A percentile compares a stretch with the other conserved stretches of the same genome.
phyloP scores from a whole-genome alignment of 1,284 basidiomycete genomes.

The Rhodofomes roseus region DNA sequence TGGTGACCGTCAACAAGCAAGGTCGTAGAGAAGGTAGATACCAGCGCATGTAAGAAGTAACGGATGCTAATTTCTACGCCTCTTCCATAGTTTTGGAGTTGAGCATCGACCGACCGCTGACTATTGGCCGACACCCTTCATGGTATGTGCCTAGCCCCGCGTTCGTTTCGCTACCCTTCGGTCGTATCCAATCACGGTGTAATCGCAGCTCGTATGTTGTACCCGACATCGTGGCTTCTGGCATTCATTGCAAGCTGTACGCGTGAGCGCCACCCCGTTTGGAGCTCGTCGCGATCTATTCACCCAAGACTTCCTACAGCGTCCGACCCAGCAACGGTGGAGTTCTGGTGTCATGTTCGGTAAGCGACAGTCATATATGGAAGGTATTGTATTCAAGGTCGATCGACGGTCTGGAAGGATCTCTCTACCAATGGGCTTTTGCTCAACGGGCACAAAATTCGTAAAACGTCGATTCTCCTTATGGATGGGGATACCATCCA shows the following conservation, averaged over 20 bases:
- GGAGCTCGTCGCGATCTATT: not conserved
- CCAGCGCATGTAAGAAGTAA: not conserved
- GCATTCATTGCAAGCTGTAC: conserved; percentile 74
- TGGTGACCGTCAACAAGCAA: conserved; percentile 49
- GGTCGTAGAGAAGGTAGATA: conserved; percentile 58
- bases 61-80: not conserved
- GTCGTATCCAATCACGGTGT: not conserved
- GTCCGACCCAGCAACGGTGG: conserved; percentile 69
- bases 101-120: conserved; percentile 56
- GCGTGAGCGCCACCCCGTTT: conserved; percentile 42
- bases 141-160: conserved; percentile 16
- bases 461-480: conserved; percentile 60
- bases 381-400: not conserved
- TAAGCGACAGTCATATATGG: conserved; percentile 23
- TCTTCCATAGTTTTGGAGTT: conserved; percentile 22
- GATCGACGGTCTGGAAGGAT: conserved; percentile 44
- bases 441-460: conserved; percentile 66
- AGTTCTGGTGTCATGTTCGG: conserved; percentile 73
- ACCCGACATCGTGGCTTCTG: conserved; percentile 53
- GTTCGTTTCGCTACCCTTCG: not conserved
- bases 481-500: conserved; percentile 71
- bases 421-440: conserved; percentile 74
- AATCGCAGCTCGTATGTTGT: conserved; percentile 45
- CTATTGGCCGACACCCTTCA: conserved; percentile 59
- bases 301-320: conserved; percentile 29